These are phyloP conservation scores for Phaeosphaeria sp. DNA, from an alignment of 2,329 filamentous ascomycete species.

Conservation along the genomic window DNA sequence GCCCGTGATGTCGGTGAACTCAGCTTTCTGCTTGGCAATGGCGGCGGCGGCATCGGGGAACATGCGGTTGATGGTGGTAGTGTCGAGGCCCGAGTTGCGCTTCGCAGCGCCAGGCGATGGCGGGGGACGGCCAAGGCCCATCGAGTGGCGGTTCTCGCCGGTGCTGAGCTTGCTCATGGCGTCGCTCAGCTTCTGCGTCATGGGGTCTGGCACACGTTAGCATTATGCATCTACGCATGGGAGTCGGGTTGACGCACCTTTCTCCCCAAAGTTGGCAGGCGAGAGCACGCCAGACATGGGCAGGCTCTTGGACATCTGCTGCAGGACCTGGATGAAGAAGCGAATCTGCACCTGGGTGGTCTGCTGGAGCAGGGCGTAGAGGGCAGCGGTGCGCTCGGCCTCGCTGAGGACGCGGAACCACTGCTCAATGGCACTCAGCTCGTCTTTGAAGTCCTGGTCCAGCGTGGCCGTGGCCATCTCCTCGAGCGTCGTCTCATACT, in stretches of 20 bases:
- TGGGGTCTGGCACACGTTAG: slow-evolving; percentile 71
- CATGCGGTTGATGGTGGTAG: slow-evolving; percentile 96
- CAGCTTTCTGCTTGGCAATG: slow-evolving; percentile 98
- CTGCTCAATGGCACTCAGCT: slow-evolving; percentile 97
- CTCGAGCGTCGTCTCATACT: slow-evolving; percentile 97
- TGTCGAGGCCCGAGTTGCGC: slow-evolving; percentile 92
- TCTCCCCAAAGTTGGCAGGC: slow-evolving; percentile 90
- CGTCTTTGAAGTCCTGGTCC: slow-evolving; percentile 99
- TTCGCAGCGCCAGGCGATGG: slow-evolving; percentile 74
- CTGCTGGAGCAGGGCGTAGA: slow-evolving; percentile 96
- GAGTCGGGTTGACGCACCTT: slow-evolving; percentile 64
- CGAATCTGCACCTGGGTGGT: slow-evolving; percentile 98
- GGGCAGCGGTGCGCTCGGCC: slow-evolving; percentile 90
- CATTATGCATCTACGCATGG: background rate
- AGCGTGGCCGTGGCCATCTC: slow-evolving; percentile 99
- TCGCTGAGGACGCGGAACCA: slow-evolving; percentile 99
- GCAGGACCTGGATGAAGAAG: slow-evolving; percentile 98
- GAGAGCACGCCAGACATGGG: slow-evolving; percentile 96
- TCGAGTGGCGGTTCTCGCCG: slow-evolving; percentile 84
- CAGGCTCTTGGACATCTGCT: slow-evolving; percentile 98
- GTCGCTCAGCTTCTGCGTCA: slow-evolving; percentile 94
- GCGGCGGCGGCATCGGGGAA: slow-evolving; percentile 97
- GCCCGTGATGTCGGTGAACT: slow-evolving; percentile 94
- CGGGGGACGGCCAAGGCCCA: slow-evolving; percentile 73
- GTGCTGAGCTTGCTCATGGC: slow-evolving; percentile 95